phyloP scores from a whole-genome alignment of 176 grass and related monocot genomes.

The Alopecurus myosuroides region DNA sequence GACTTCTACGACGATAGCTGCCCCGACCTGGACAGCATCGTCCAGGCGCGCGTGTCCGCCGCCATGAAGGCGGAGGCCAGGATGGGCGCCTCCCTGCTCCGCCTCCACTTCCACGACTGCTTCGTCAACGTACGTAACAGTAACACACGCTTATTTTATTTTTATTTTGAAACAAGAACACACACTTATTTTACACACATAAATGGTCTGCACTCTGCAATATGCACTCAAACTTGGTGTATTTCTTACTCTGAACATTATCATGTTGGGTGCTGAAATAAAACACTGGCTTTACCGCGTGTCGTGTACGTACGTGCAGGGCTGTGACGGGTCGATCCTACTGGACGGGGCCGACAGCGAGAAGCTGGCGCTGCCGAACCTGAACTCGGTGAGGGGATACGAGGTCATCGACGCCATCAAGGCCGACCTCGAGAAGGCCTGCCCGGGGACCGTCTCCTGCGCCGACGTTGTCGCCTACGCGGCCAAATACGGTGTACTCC shows the following conservation, averaged over 20 bases:
- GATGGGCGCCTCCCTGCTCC: slow-evolving; percentile 73
- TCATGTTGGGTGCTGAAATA: not conserved
- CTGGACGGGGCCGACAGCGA: slow-evolving; percentile 62
- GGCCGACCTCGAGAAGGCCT: slow-evolving; percentile 56
- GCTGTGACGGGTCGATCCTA: slow-evolving; percentile 75
- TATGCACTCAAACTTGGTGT: no score
- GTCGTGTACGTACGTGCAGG: slow-evolving; percentile 43
- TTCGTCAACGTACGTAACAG: slow-evolving; percentile 64
- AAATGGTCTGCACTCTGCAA: no score
- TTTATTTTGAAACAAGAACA: no score
- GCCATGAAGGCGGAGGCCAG: slow-evolving; percentile 49
- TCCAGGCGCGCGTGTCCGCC: slow-evolving; percentile 25
- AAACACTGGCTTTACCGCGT: not conserved
- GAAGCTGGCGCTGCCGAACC: slow-evolving; percentile 59
- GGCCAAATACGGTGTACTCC: slow-evolving; percentile 51
- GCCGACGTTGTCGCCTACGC: slow-evolving; percentile 63
- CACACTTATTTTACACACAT: no score
- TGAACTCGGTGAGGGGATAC: slow-evolving; percentile 66
- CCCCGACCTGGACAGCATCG: slow-evolving; percentile 45
- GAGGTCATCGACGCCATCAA: slow-evolving; percentile 77
- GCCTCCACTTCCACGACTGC: slow-evolving; percentile 94
- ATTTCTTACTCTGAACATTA: no score
- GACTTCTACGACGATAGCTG: slow-evolving; percentile 58
- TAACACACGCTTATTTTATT: no score
- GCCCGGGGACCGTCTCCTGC: slow-evolving; percentile 60